These are phyloP conservation scores for Auricularia heimuer DNA, from an alignment of 768 basidiomycete species.

Conservation along the genomic window DNA sequence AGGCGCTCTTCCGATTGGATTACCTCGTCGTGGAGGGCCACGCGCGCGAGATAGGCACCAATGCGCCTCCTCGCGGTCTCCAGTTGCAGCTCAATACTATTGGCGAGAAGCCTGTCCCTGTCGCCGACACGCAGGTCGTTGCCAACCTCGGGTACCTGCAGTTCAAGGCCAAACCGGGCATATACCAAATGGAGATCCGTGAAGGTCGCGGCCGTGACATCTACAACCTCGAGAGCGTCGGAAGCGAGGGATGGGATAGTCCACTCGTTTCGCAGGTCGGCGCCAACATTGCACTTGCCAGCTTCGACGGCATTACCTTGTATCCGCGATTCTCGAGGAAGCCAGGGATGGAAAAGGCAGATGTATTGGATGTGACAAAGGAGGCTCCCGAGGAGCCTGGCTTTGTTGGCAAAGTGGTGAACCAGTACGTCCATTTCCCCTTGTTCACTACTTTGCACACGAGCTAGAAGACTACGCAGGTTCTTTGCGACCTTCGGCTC, in stretches of 20 bases:
- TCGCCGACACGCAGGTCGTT: conserved; percentile 87
- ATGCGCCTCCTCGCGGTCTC: conserved; percentile 75
- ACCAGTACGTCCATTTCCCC: neutral
- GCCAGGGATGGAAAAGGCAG: conserved; percentile 69
- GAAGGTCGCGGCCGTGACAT: conserved; percentile 73
- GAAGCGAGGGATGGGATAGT: conserved; percentile 85
- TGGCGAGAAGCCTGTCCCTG: conserved; percentile 28
- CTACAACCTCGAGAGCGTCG: conserved; percentile 74
- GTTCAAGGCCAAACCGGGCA: conserved; percentile 87
- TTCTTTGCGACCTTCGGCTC: conserved; percentile 21
- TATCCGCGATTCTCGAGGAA: conserved; percentile 67
- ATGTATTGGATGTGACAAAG: conserved; percentile 47
- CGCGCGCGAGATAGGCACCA: conserved; percentile 60
- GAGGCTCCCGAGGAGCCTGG: neutral
- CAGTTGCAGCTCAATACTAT: conserved; percentile 67
- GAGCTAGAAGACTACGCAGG: conserved; percentile 40
- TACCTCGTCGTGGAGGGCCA: conserved; percentile 92
- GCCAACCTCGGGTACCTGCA: conserved; percentile 95
- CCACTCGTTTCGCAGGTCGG: conserved; percentile 58
- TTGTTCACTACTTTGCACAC: neutral
- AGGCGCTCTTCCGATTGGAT: conserved; percentile 80
- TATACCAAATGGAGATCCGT: conserved; percentile 74
- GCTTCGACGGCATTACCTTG: conserved; percentile 83
- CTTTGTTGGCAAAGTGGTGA: neutral
- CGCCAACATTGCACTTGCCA: conserved; percentile 68